Evolutionary conservation across 2,329 filamentous ascomycete genomes (phyloP), one percentile per base, ranked within the genome.

Genomic region (Aspergillaceae sp.): DNA sequence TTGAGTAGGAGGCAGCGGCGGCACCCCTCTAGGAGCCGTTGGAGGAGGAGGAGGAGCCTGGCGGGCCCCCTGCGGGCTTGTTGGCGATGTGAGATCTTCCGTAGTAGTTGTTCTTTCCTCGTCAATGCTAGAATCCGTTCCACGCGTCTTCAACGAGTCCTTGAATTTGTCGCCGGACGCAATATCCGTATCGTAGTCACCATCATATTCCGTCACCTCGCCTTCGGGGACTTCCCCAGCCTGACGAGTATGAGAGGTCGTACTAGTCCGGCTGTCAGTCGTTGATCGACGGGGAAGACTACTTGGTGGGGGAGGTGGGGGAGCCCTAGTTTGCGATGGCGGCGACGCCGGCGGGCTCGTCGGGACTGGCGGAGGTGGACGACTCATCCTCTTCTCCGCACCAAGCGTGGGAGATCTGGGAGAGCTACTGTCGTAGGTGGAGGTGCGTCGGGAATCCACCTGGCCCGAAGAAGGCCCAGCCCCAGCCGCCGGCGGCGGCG

Each of bases 131-230:
- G 84, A 80, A 40, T 91, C 87, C 45, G 84, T 79, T 5, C 77
- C 79, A 64, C 94, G 88, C 6, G 87, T 73, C 65, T 91, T 94
- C 50, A 97, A 68, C 1, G 91, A 90, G 69, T 95, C 91, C 67
- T 94, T 96, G 66, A 95, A 88, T 46, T 86, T 87, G n/a, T 81
- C 88, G 7, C 87, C 84, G n/a, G 90, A 87, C 1, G 86, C 90
- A 61, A 97, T 97, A 63, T 97, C 92, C 5, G 92, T 97, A 57
- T 97, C 92, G 63, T 97, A 97, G 61, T 97, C 92, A 5, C 91
- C 92, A 62, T 98, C 92, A 60, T 97, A 97, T 61, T 96, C 91
- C 0, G 88, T 94, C 32, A 88, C 78, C 59, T 94, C 89, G 48
- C 86, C 87, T 48, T 85, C 84, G 28, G 81, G 83, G 9, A 84